A percentile compares a stretch with the other conserved stretches of the same genome.
Evolutionary conservation across 1,284 basidiomycete species (phyloP).

Genomic region (Ustilago hordei): DNA sequence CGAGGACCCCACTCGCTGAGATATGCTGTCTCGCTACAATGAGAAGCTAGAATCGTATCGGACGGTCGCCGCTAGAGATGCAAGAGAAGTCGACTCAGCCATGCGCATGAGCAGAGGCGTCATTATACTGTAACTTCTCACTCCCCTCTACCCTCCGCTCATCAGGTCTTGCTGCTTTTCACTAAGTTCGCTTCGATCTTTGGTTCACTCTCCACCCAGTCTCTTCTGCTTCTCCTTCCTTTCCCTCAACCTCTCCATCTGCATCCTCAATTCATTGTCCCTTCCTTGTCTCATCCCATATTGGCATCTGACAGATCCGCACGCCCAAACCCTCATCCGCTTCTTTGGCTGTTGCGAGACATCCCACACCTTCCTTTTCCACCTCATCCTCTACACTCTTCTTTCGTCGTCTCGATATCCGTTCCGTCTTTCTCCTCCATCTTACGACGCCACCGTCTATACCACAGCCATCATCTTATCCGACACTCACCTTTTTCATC

Average conservation of each 20-base stretch:
- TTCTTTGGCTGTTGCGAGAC: slow-evolving; percentile 6
- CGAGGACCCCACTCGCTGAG: background rate
- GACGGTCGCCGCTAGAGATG: background rate
- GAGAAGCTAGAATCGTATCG: background rate
- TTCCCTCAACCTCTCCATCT: background rate
- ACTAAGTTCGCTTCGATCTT: slow-evolving; percentile 1
- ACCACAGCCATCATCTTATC: slow-evolving; percentile 5
- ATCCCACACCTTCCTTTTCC: slow-evolving; percentile 27
- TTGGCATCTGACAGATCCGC: slow-evolving; percentile 7
- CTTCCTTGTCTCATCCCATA: slow-evolving; percentile 10
- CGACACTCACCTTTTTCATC: background rate
- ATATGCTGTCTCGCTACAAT: background rate
- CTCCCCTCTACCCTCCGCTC: slow-evolving; percentile 1
- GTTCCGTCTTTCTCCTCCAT: background rate
- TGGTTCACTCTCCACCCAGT: slow-evolving; percentile 1
- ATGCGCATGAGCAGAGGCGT: slow-evolving; percentile 15
- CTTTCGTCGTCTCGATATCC: background rate
- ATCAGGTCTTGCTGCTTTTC: background rate
- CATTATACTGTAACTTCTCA: slow-evolving; percentile 29
- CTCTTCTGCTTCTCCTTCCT: slow-evolving; percentile 1
- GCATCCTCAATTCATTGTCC: slow-evolving; percentile 7
- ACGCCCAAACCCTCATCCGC: slow-evolving; percentile 6
- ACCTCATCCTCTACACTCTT: slow-evolving; percentile 2
- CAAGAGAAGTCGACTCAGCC: slow-evolving; percentile 14
- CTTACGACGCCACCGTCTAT: slow-evolving; percentile 1